Evolutionary conservation across 148 eudicot genomes (phyloP).

Genomic region (Cornus florida): DNA sequence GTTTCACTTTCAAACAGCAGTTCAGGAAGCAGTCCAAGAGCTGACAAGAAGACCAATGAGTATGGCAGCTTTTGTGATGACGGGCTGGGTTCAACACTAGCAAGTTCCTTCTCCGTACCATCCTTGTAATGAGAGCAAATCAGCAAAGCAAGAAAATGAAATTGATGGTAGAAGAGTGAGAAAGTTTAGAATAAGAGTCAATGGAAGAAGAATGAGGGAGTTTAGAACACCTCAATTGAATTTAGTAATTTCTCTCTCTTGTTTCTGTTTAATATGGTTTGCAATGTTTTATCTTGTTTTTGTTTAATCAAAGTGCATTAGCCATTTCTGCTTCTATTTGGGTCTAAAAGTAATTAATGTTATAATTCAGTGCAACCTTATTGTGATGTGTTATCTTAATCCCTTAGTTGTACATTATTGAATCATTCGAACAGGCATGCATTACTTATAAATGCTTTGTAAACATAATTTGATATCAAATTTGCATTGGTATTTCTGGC

Average conservation of each 20-base stretch:
- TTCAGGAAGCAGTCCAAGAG: constrained; percentile 66
- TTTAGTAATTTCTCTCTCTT: background rate
- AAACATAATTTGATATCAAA: no score
- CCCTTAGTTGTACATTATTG: background rate
- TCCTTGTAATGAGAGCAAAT: constrained; percentile 21
- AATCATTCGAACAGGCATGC: background rate
- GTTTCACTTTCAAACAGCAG: constrained; percentile 78
- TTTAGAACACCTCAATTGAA: background rate
- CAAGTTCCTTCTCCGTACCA: constrained; percentile 44
- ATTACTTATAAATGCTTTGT: background rate
- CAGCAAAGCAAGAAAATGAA: background rate
- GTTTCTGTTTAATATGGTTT: background rate
- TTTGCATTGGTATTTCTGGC: no score
- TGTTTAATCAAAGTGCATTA: background rate
- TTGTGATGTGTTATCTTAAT: background rate
- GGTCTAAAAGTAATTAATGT: background rate
- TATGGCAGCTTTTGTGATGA: constrained; percentile 41
- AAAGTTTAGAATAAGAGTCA: background rate
- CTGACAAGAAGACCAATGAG: constrained; percentile 30
- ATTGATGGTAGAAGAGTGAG: background rate
- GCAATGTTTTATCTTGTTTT: constrained; percentile 3
- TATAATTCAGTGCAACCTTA: background rate
- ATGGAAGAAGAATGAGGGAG: background rate
- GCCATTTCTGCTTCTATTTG: background rate
- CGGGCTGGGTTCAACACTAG: constrained; percentile 40